Evolutionary conservation across 2,329 filamentous ascomycete genomes (phyloP), one percentile per base, ranked within the genome.

Genomic region (Colletotrichum sp.): DNA sequence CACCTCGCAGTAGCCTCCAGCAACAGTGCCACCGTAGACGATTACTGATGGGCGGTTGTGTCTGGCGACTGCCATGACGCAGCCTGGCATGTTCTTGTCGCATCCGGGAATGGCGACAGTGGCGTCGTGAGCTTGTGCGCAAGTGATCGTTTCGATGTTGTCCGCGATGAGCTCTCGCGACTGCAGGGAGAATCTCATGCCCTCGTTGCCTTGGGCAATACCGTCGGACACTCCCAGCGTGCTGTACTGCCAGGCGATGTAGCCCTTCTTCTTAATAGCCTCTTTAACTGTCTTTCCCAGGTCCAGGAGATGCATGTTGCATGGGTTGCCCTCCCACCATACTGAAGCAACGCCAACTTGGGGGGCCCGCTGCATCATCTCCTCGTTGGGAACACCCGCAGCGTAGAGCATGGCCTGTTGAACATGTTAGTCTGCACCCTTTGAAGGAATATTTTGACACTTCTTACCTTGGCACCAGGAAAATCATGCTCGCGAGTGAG

Each of bases 301-400:
- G 79, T 98, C 95, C 76, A 98, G 90, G 78, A 99, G 44, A 52
- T 52, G 44, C 44, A 52, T 52, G 44, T 98, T 98, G 92, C 96
- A 98, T 44, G 96, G 95, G 83, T 98, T 98, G 30, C 96, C 96
- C 86, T 98, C 96, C 96, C 96, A 99, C 96, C 96, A 98, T 6
- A 98, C 95, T 6, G 94, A 95, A 7, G 96, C 94, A 82, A 98
- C 92, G 73, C 96, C 96, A 28, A 99, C 95, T 78, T 99, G 96
- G 12, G 96, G 95, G 69, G 94, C 94, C 72, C 91, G 96, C 86
- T 96, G 96, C 95, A 99, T 98, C 81, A 93, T 92, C 72, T 97
- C 89, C 81, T 92, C 90, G 82, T 95, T 92, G 2, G 96, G 95
- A 34, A 99, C 94, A 26, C 96, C 96, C 8, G 96, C 96, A 16